These are phyloP conservation scores for Abelmoschus esculentus DNA, from an alignment of 345 rosid genomes.

Conservation along the genomic window DNA sequence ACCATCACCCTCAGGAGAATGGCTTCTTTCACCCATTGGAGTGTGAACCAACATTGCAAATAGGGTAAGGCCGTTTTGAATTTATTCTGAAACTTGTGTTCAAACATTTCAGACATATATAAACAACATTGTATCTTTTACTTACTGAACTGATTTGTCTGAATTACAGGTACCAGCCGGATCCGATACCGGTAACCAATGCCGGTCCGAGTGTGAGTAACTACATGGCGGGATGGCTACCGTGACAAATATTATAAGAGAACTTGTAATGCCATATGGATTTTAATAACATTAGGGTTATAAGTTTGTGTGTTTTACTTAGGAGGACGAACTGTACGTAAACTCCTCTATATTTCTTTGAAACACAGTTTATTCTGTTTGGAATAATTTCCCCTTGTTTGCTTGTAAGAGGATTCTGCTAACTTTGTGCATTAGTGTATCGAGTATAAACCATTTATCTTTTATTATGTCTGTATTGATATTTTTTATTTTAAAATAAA, in stretches of 20 bases:
- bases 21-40: conserved; percentile 78
- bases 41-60: conserved; percentile 83
- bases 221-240: conserved; percentile 88
- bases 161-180: conserved; percentile 53
- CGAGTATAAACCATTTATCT: too few relatives aligned
- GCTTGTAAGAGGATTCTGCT: too few relatives aligned
- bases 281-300: neutral
- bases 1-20: conserved; percentile 42
- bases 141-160: neutral
- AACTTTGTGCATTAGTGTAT: too few relatives aligned
- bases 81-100: too few relatives aligned
- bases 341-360: neutral
- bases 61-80: conserved; percentile 43
- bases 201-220: conserved; percentile 76
- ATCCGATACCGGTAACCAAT: conserved; percentile 41
- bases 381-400: neutral
- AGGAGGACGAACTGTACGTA: neutral
- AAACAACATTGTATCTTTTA: too few relatives aligned
- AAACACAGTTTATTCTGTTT: neutral
- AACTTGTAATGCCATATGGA: neutral
- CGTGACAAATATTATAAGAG: conserved; percentile 24
- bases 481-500: too few relatives aligned
- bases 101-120: too few relatives aligned
- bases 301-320: neutral
- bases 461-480: too few relatives aligned